Percentiles rank a stretch among this genome's conserved stretches.
phyloP scores from a whole-genome alignment of 805 yeast species.

The Hanseniaspora valbyensis region DNA sequence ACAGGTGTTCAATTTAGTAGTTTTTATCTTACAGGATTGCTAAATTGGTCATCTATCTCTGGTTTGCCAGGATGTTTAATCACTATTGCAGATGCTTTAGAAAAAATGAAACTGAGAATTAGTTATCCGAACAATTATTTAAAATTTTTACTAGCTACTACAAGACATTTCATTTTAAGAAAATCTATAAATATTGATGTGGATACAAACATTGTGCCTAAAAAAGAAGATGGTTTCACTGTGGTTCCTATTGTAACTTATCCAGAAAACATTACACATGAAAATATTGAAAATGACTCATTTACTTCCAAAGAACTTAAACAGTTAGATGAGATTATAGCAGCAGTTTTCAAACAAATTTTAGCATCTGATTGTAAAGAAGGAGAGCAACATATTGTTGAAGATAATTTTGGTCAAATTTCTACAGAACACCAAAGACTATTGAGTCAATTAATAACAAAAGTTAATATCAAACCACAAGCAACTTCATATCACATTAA shows the following conservation, averaged over 20 bases:
- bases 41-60: constrained; percentile 70
- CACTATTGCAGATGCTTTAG: constrained; percentile 55
- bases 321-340: not conserved
- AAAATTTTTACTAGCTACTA: constrained; percentile 56
- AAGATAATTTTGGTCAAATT: constrained; percentile 22
- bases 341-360: constrained; percentile 5
- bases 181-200: constrained; percentile 48
- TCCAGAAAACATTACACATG: not conserved
- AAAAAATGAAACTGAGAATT: constrained; percentile 45
- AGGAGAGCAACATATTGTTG: not conserved
- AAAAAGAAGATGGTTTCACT: constrained; percentile 18
- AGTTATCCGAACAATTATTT: constrained; percentile 40
- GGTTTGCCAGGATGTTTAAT: constrained; percentile 85
- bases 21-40: constrained; percentile 67
- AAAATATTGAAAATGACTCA: not conserved
- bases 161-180: constrained; percentile 81
- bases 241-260: constrained; percentile 1
- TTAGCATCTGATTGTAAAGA: constrained; percentile 29
- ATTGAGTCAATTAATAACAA: not conserved
- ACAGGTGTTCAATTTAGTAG: constrained; percentile 41
- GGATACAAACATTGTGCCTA: constrained; percentile 16
- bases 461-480: constrained; percentile 17
- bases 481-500: constrained; percentile 61
- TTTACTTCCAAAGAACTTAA: not conserved
- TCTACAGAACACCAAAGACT: constrained; percentile 20